Percentiles rank a stretch among this genome's conserved stretches.
These are phyloP conservation scores for Fragaria ananassa DNA, from an alignment of 306 rosid species.

Conservation along the genomic window DNA sequence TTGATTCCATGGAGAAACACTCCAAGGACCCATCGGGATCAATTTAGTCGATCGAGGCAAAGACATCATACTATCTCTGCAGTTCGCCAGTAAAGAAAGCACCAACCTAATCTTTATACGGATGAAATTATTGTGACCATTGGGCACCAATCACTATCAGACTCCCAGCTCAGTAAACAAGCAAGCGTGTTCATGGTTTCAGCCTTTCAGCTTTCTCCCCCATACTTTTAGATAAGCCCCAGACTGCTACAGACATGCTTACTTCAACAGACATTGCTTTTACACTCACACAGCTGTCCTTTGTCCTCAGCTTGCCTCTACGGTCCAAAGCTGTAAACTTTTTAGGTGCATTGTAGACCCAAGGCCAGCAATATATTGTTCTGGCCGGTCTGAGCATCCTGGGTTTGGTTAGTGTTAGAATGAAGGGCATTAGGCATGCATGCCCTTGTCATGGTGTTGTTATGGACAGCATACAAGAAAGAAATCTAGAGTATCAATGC, in stretches of 20 bases:
- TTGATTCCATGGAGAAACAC: background rate
- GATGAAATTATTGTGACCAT: background rate
- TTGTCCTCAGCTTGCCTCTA: background rate
- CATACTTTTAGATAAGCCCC: background rate
- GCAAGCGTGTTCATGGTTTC: conserved; percentile 10
- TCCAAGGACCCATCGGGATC: background rate
- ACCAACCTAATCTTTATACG: background rate
- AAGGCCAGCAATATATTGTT: background rate
- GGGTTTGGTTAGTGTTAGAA: background rate
- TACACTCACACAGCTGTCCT: background rate
- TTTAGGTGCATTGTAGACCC: background rate
- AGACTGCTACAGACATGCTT: background rate
- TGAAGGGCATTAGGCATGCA: background rate
- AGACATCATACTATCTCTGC: background rate
- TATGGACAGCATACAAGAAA: background rate
- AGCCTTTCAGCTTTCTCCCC: background rate
- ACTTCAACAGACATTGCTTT: background rate
- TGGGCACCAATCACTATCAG: conserved; percentile 6
- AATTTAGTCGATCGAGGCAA: background rate
- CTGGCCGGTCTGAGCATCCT: background rate
- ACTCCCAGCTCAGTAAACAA: background rate
- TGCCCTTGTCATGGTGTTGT: background rate
- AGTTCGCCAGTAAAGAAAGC: background rate
- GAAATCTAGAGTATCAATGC: background rate
- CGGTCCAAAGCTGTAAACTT: background rate